These are phyloP conservation scores for Plasmopara viticola DNA, from an alignment of 352 stramenopile species.

Conservation along the genomic window DNA sequence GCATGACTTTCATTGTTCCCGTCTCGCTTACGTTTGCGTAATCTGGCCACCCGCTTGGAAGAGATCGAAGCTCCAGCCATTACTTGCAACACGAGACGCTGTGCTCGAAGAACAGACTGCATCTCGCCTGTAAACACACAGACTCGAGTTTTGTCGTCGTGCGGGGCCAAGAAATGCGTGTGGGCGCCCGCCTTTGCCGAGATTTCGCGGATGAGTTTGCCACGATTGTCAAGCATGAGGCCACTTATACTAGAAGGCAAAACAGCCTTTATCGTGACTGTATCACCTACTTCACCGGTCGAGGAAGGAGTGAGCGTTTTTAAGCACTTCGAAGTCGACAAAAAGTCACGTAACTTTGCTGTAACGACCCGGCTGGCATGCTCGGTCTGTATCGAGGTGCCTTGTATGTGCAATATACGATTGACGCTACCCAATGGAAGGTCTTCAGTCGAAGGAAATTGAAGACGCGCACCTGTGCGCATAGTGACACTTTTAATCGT, in stretches of 20 bases:
- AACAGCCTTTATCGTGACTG: conserved; percentile 48
- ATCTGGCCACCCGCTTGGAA: conserved; percentile 26
- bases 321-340: conserved; percentile 18
- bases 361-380: conserved; percentile 31
- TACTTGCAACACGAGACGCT: conserved; percentile 53
- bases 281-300: conserved; percentile 31
- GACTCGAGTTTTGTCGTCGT: conserved; percentile 36
- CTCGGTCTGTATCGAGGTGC: conserved; percentile 36
- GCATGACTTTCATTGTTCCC: conserved; percentile 15
- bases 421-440: conserved; percentile 59
- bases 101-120: conserved; percentile 37
- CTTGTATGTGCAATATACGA: conserved; percentile 59
- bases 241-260: conserved; percentile 37
- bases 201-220: conserved; percentile 52
- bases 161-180: conserved; percentile 35
- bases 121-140: conserved; percentile 55
- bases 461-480: conserved; percentile 44
- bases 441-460: conserved; percentile 43
- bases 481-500: conserved; percentile 37
- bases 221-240: conserved; percentile 42
- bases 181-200: conserved; percentile 42
- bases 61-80: conserved; percentile 51
- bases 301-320: conserved; percentile 9
- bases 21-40: conserved; percentile 38
- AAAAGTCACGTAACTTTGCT: conserved; percentile 29